Evolutionary conservation across 177 flowering plant species (phyloP).

Genomic region (Vitis hybrid): DNA sequence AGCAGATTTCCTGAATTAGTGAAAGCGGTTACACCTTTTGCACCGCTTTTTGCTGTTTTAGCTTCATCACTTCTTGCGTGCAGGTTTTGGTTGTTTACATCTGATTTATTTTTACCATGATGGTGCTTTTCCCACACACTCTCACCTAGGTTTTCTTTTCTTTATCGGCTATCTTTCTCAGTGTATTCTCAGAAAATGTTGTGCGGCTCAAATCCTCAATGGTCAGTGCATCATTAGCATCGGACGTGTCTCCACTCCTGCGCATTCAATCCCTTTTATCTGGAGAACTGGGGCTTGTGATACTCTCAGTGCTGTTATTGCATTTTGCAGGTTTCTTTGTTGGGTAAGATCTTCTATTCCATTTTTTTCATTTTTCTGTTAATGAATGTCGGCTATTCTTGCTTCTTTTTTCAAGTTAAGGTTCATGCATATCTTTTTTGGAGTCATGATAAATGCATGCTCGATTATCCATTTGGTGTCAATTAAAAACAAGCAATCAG

Average conservation of each 20-base stretch:
- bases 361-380: conserved; percentile 1
- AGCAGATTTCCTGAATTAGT: conserved; percentile 55
- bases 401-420: no score
- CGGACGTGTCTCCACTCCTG: conserved; percentile 35
- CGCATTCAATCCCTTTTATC: conserved; percentile 40
- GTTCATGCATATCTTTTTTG: no score
- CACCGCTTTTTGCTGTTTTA: conserved; percentile 73
- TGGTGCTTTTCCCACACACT: background rate
- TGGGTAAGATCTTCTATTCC: conserved; percentile 44
- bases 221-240: conserved; percentile 31
- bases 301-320: conserved; percentile 56
- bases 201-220: conserved; percentile 50
- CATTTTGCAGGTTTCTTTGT: conserved; percentile 81
- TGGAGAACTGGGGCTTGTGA: conserved; percentile 56
- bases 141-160: background rate
- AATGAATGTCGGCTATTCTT: background rate
- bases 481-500: no score
- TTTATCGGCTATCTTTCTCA: conserved; percentile 19
- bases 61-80: conserved; percentile 62
- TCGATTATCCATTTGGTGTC: no score
- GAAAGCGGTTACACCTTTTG: conserved; percentile 52
- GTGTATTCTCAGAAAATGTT: conserved; percentile 82
- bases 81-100: conserved; percentile 41
- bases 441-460: no score
- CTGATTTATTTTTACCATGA: background rate